Conservation (phyloP, 805 yeast genomes). For the Candida namnaoensis region DNA sequence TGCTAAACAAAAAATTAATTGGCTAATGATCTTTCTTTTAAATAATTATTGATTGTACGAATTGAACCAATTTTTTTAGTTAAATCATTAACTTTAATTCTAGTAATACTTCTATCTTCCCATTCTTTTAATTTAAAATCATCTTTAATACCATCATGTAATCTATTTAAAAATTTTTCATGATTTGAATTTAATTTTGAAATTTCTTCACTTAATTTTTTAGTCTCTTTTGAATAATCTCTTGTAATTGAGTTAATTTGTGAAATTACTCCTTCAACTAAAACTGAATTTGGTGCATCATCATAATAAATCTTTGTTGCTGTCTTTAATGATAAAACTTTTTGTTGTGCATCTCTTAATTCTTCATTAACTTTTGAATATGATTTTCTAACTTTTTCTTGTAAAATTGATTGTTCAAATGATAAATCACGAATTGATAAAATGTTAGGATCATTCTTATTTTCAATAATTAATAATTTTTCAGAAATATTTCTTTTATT, state of each 20-base stretch:
- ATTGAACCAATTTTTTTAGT: constrained; percentile 4
- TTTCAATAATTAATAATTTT: constrained; percentile 4
- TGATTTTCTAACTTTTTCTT: constrained; percentile 9
- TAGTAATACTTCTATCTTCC: constrained; percentile 6
- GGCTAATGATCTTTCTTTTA: constrained; percentile 3
- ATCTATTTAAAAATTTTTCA: constrained; percentile 7
- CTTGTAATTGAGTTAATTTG: constrained; percentile 9
- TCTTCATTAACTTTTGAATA: constrained; percentile 1
- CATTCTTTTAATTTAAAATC: constrained; percentile 1
- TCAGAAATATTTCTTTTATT: constrained; percentile 1
- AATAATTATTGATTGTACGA: constrained; percentile 1
- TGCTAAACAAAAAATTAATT: too few species aligned
- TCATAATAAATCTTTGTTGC: constrained; percentile 6
- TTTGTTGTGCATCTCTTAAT: constrained; percentile 12
- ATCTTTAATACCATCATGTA: constrained; percentile 2
- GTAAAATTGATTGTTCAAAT: constrained; percentile 9
- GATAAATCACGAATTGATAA: constrained; percentile 10
- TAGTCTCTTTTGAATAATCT: constrained; percentile 11
- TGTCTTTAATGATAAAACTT: constrained; percentile 11
- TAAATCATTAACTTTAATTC: constrained; percentile 8
- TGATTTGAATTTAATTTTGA: constrained; percentile 12
- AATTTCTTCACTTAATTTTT: constrained; percentile 9
- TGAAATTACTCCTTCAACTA: constrained; percentile 7
- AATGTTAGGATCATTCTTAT: constrained; percentile 2
- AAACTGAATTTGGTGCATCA: constrained; percentile 4